These are phyloP conservation scores for Fusarium ramigenum DNA, from an alignment of 2,329 filamentous ascomycete species.

Conservation along the genomic window DNA sequence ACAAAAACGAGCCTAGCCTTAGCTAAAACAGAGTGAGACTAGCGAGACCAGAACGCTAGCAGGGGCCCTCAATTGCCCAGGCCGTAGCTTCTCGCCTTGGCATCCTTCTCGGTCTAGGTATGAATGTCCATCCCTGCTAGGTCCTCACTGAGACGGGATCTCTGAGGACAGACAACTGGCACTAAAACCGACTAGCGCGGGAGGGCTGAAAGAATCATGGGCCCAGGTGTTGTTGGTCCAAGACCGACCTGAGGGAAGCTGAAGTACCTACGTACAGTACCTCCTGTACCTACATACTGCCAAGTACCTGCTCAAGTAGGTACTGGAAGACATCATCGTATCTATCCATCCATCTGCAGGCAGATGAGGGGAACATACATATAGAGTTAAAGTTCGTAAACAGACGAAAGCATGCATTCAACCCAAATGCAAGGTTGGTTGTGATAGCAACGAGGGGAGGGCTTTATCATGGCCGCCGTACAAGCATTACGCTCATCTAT, in stretches of 20 bases:
- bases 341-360: neutral
- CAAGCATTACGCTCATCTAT: neutral
- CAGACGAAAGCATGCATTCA: neutral
- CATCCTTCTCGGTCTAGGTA: conserved; percentile 18
- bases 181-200: conserved; percentile 48
- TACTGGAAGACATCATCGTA: neutral
- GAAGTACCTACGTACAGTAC: neutral
- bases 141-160: conserved; percentile 44
- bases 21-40: conserved; percentile 28
- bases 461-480: neutral
- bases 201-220: conserved; percentile 51
- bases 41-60: neutral
- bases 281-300: neutral
- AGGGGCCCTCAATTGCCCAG: conserved; percentile 22
- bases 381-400: neutral
- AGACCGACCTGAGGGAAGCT: conserved; percentile 8
- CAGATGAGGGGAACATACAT: neutral
- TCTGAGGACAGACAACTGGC: conserved; percentile 39
- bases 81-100: conserved; percentile 34
- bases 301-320: neutral
- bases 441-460: neutral
- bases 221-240: conserved; percentile 36
- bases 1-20: conserved; percentile 9
- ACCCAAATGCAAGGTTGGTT: neutral
- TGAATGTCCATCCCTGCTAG: conserved; percentile 1